These are phyloP conservation scores for Teratosphaeriaceae sp. DNA, from an alignment of 2,329 filamentous ascomycete species.

Conservation along the genomic window DNA sequence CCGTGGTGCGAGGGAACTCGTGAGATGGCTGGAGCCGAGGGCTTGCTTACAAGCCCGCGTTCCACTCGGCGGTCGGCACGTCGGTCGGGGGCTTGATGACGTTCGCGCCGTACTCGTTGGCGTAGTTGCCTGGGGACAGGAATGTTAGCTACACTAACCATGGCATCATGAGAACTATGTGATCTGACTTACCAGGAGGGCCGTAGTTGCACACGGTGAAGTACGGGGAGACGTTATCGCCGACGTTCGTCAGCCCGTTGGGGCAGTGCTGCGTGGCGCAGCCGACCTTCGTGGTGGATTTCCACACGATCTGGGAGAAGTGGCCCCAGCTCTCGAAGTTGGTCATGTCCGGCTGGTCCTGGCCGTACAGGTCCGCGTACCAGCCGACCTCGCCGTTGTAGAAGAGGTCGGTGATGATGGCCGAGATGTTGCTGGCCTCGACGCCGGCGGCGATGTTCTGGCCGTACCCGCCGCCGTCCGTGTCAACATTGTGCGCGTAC, in stretches of 20 bases:
- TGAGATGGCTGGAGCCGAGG: no score
- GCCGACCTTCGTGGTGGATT: slow-evolving; percentile 53
- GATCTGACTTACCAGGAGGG: slow-evolving; percentile 55
- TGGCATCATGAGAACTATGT: not conserved
- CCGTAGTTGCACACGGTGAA: slow-evolving; percentile 89
- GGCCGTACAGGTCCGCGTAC: slow-evolving; percentile 51
- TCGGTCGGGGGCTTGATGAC: slow-evolving; percentile 39
- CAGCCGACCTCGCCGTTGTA: slow-evolving; percentile 73
- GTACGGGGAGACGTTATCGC: slow-evolving; percentile 44
- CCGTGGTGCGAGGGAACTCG: no score
- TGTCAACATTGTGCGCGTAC: slow-evolving; percentile 64
- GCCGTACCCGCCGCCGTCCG: slow-evolving; percentile 63
- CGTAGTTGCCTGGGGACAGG: slow-evolving; percentile 56
- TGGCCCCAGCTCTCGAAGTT: slow-evolving; percentile 65
- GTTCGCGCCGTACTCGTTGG: slow-evolving; percentile 47
- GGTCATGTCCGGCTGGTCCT: slow-evolving; percentile 51
- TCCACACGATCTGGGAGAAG: slow-evolving; percentile 71
- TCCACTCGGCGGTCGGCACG: slow-evolving; percentile 28
- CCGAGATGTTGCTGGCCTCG: slow-evolving; percentile 50
- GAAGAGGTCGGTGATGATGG: slow-evolving; percentile 74
- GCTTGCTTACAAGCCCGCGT: slow-evolving; percentile 7
- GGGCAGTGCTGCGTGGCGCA: slow-evolving; percentile 55
- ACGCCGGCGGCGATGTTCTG: slow-evolving; percentile 83
- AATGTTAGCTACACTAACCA: no score
- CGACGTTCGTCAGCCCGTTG: slow-evolving; percentile 42